These are phyloP conservation scores for Andrographis paniculata DNA, from an alignment of 305 asterid species.

Conservation along the genomic window DNA sequence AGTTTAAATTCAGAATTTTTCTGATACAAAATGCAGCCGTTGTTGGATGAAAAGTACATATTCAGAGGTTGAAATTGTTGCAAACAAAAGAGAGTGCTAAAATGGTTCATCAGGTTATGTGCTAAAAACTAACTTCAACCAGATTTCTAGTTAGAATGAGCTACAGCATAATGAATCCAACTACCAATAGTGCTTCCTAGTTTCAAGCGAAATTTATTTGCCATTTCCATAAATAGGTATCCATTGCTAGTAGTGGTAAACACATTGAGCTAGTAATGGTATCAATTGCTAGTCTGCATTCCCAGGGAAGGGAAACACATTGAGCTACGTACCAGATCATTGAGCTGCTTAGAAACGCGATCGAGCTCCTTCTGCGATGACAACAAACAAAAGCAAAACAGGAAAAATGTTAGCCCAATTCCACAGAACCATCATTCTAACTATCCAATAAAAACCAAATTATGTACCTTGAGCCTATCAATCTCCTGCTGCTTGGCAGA, in stretches of 20 bases:
- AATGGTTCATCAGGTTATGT: too few species aligned
- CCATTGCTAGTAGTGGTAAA: too few species aligned
- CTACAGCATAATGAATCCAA: conserved; percentile 1
- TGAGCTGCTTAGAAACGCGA: conserved; percentile 53
- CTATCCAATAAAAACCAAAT: too few species aligned
- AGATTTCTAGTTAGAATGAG: conserved; percentile 2
- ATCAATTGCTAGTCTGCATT: too few species aligned
- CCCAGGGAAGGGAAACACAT: neutral
- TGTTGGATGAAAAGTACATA: too few species aligned
- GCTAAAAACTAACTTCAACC: too few species aligned
- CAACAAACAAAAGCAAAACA: conserved; percentile 13
- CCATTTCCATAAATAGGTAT: neutral
- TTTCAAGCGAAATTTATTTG: conserved; percentile 2
- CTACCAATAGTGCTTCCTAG: conserved; percentile 1
- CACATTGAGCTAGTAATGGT: too few species aligned
- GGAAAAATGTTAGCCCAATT: conserved; percentile 5
- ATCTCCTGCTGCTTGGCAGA: conserved; percentile 38
- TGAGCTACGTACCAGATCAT: conserved; percentile 38
- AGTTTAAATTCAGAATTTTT: too few species aligned
- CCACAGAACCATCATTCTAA: too few species aligned
- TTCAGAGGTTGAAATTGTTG: too few species aligned
- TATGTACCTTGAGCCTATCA: conserved; percentile 56
- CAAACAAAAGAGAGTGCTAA: too few species aligned
- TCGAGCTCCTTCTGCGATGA: conserved; percentile 59
- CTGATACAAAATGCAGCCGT: too few species aligned